Evolutionary conservation across 306 rosid genomes (phyloP).

Genomic region (Malus sylvestris): DNA sequence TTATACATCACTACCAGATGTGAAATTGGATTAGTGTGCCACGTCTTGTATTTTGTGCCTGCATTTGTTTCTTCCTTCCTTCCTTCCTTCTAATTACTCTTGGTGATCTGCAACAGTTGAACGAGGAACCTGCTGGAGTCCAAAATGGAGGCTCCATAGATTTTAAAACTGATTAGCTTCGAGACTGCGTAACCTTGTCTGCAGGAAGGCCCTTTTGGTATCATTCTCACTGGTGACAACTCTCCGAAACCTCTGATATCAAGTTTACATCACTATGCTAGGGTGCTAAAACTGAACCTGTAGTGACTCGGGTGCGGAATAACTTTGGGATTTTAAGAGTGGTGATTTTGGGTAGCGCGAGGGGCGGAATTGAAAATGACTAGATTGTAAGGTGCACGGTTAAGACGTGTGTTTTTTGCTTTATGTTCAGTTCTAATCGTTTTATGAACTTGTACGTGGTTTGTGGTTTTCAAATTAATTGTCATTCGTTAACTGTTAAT

Average conservation of each 20-base stretch:
- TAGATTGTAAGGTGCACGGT: constrained; percentile 26
- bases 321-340: constrained; percentile 21
- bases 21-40: neutral
- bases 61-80: neutral
- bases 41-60: neutral
- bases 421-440: neutral
- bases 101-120: constrained; percentile 50
- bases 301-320: constrained; percentile 26
- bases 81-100: constrained; percentile 1
- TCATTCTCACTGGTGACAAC: constrained; percentile 11
- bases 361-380: constrained; percentile 11
- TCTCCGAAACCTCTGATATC: constrained; percentile 23
- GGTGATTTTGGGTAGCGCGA: constrained; percentile 23
- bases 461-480: neutral
- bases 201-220: constrained; percentile 16
- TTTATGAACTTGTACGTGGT: neutral
- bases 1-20: too few relatives aligned
- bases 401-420: neutral
- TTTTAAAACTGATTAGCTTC: constrained; percentile 42
- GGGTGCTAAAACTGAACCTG: constrained; percentile 20
- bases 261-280: constrained; percentile 15
- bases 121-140: constrained; percentile 47
- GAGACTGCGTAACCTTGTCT: constrained; percentile 6
- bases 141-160: constrained; percentile 47
- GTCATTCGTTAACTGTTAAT: neutral